A percentile compares a stretch with the other conserved stretches of the same genome.
Conservation (phyloP, 169 alveolate genomes). For the Plasmodium gaboni region DNA sequence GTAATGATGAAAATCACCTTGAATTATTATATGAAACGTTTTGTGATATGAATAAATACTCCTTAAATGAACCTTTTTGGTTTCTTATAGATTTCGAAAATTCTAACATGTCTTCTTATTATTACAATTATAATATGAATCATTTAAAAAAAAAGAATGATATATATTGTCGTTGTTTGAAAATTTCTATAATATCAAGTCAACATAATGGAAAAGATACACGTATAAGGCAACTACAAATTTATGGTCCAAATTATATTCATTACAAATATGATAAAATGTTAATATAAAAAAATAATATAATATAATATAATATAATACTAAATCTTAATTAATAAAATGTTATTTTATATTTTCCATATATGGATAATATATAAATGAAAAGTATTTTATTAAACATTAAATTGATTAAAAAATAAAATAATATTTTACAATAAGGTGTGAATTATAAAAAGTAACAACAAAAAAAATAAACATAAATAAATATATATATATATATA, state of each 20-base stretch:
- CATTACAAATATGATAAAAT: slow-evolving; percentile 54
- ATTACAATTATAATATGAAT: slow-evolving; percentile 76
- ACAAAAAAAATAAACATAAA: too few species aligned
- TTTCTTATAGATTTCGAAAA: slow-evolving; percentile 77
- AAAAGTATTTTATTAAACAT: too few species aligned
- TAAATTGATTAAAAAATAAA: too few species aligned
- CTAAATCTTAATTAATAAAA: too few species aligned
- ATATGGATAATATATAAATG: too few species aligned
- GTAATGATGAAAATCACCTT: slow-evolving; percentile 82
- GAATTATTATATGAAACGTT: slow-evolving; percentile 76
- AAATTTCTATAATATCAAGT: slow-evolving; percentile 87
- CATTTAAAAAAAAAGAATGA: slow-evolving; percentile 77
- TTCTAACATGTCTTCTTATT: slow-evolving; percentile 71
- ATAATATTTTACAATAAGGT: too few species aligned
- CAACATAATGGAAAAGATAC: slow-evolving; percentile 90
- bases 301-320: background rate
- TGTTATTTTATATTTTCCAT: too few species aligned
- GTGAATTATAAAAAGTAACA: too few species aligned
- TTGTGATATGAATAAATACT: slow-evolving; percentile 77
- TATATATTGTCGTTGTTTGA: slow-evolving; percentile 85
- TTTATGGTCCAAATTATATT: slow-evolving; percentile 56
- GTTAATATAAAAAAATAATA: slow-evolving; percentile 4
- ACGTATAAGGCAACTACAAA: slow-evolving; percentile 86
- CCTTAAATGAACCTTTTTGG: slow-evolving; percentile 86
- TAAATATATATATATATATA: too few species aligned